phyloP scores from a whole-genome alignment of 345 rosid species.

The Bruguiera sexangula region DNA sequence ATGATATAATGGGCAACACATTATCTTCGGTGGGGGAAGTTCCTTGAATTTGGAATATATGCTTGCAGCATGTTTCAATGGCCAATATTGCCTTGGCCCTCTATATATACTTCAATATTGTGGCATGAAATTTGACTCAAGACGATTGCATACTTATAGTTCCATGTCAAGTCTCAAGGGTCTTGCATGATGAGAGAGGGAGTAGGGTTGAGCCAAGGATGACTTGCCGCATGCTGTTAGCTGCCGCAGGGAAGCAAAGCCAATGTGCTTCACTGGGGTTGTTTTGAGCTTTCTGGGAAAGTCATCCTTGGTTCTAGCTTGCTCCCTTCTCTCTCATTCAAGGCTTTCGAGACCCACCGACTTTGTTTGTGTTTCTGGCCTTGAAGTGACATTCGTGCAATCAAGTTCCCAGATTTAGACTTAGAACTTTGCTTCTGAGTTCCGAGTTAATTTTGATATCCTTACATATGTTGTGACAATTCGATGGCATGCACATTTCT shows the following conservation, averaged over 20 bases:
- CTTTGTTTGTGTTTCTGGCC: not conserved
- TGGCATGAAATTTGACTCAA: not conserved
- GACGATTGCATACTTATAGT: not conserved
- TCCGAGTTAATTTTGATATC: too few relatives aligned
- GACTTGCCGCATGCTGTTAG: constrained; percentile 16
- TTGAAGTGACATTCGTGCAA: too few relatives aligned
- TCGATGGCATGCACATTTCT: too few relatives aligned
- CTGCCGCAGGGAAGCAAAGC: not conserved
- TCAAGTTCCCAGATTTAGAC: too few relatives aligned
- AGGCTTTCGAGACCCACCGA: not conserved
- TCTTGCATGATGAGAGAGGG: constrained; percentile 13
- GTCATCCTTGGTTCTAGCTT: constrained; percentile 5
- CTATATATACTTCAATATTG: not conserved
- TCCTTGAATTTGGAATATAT: not conserved
- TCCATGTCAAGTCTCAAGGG: not conserved
- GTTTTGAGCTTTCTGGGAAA: not conserved
- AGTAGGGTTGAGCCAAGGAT: constrained; percentile 20
- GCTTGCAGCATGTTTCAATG: not conserved
- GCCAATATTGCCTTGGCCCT: too few relatives aligned
- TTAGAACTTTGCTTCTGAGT: too few relatives aligned
- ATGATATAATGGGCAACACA: not conserved
- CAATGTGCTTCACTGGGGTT: not conserved
- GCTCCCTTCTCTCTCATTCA: not conserved
- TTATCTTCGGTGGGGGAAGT: not conserved
- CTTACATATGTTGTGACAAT: too few relatives aligned